Conservation (phyloP, 23 red algal species). For the Gracilaria gracilis region DNA sequence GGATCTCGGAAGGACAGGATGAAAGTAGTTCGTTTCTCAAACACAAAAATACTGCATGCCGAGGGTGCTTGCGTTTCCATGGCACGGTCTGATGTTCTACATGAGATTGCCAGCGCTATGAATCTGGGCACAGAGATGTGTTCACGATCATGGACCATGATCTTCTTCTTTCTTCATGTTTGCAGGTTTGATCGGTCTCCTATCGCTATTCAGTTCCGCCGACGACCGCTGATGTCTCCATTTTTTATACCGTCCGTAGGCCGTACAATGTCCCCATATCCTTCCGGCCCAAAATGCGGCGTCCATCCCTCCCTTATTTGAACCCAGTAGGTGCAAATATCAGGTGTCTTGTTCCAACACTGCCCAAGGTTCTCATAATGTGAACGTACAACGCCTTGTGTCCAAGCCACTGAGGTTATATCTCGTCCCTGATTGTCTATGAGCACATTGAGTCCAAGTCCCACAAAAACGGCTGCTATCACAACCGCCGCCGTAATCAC, state of each 20-base stretch:
- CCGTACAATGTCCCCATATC: neutral
- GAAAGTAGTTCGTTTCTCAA: no score
- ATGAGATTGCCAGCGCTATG: no score
- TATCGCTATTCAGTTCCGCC: no score
- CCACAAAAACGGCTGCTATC: neutral
- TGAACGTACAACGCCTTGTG: neutral
- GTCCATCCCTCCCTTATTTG: conserved; percentile 18
- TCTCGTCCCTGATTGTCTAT: conserved; percentile 19
- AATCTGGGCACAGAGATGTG: no score
- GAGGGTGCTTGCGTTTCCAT: no score
- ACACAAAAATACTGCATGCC: no score
- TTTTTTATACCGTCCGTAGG: neutral
- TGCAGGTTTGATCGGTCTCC: no score
- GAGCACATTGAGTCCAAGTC: neutral
- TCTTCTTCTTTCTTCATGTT: no score
- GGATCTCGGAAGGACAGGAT: no score
- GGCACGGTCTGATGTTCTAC: no score
- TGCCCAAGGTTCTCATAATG: conserved; percentile 8
- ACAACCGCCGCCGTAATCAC: neutral
- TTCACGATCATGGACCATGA: no score
- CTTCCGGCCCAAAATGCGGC: conserved; percentile 7
- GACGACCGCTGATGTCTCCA: neutral
- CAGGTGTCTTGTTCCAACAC: conserved; percentile 30
- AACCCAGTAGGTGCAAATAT: conserved; percentile 9
- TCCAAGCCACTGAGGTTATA: conserved; percentile 17